Evolutionary conservation across 116 monocot genomes (phyloP).

Genomic region (Papilionanthe hybrid): DNA sequence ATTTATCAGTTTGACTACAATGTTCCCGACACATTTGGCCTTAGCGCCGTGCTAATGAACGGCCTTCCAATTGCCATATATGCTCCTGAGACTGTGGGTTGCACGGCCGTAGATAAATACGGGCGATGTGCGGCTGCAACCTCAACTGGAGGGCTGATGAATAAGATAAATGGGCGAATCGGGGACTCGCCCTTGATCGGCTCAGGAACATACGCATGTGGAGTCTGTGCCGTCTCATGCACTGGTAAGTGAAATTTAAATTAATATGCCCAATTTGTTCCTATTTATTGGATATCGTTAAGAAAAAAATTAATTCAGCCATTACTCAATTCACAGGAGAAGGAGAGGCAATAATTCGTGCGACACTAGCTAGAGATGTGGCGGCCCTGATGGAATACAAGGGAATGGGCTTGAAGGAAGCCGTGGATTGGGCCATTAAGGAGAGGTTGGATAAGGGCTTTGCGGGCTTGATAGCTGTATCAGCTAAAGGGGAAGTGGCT

Average conservation of each 20-base stretch:
- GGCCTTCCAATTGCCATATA: constrained; percentile 89
- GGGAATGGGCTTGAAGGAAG: constrained; percentile 59
- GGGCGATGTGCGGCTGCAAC: constrained; percentile 79
- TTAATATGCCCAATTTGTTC: too few species aligned
- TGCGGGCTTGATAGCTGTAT: constrained; percentile 85
- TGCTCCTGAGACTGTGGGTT: constrained; percentile 92
- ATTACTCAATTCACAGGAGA: constrained; percentile 31
- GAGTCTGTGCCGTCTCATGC: constrained; percentile 71
- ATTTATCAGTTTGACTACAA: constrained; percentile 73
- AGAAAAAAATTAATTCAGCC: too few species aligned
- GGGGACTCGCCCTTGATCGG: constrained; percentile 93
- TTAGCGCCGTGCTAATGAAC: constrained; percentile 56
- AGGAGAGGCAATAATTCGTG: constrained; percentile 83
- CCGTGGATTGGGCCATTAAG: constrained; percentile 61
- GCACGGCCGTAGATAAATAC: constrained; percentile 62
- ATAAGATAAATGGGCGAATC: constrained; percentile 85
- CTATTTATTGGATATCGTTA: too few species aligned
- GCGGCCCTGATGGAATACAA: constrained; percentile 95
- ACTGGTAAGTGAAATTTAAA: constrained; percentile 10
- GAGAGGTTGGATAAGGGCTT: constrained; percentile 55
- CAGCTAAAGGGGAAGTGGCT: constrained; percentile 57
- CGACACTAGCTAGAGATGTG: constrained; percentile 84
- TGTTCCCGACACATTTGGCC: constrained; percentile 48
- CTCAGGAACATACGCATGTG: constrained; percentile 82
- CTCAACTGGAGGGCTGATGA: constrained; percentile 92